phyloP scores from a whole-genome alignment of 2,329 filamentous ascomycete genomes.

The Botrytis porri region DNA sequence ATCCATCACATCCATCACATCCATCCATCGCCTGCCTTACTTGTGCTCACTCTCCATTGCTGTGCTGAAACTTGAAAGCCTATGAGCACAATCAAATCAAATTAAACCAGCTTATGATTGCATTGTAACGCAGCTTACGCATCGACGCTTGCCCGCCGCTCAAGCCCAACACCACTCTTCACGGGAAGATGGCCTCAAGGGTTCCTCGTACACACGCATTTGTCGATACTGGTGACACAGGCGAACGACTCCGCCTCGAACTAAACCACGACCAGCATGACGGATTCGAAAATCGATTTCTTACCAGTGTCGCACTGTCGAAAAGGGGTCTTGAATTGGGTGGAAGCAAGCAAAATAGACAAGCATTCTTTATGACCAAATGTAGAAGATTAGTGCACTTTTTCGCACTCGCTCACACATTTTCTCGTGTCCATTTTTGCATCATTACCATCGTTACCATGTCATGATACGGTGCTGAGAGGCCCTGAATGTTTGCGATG shows the following conservation, averaged over 20 bases:
- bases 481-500: constrained; percentile 9
- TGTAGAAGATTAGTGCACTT: neutral
- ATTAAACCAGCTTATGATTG: constrained; percentile 3
- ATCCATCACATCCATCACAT: neutral
- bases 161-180: constrained; percentile 13
- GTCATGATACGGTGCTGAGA: neutral
- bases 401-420: neutral
- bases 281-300: constrained; percentile 16
- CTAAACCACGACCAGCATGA: constrained; percentile 21
- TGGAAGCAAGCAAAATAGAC: constrained; percentile 17
- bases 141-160: constrained; percentile 11
- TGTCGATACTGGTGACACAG: constrained; percentile 9
- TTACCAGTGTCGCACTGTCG: constrained; percentile 19
- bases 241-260: constrained; percentile 22
- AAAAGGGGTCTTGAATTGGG: neutral
- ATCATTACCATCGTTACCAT: constrained; percentile 8
- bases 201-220: constrained; percentile 3
- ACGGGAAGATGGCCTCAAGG: neutral
- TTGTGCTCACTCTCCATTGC: constrained; percentile 6
- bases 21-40: constrained; percentile 13
- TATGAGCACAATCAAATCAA: constrained; percentile 1
- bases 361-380: constrained; percentile 11
- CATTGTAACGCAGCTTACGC: constrained; percentile 9
- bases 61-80: neutral
- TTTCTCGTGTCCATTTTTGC: constrained; percentile 31